Conservation (phyloP, 352 stramenopile species). For the Globisporangium camurandrum region DNA sequence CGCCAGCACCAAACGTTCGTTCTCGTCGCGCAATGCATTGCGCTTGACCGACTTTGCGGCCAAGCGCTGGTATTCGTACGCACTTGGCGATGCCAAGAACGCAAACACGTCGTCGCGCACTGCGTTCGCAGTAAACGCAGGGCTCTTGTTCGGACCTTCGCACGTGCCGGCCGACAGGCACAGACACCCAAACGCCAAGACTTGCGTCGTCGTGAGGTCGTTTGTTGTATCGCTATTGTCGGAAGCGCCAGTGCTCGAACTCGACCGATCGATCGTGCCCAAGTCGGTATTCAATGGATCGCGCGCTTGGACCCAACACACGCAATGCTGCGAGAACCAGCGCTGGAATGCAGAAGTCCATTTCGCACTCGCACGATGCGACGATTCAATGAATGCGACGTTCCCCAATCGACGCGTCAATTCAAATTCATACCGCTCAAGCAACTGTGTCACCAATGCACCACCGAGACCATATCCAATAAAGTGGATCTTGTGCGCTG, state of each 20-base stretch:
- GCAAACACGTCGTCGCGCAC: conserved; percentile 77
- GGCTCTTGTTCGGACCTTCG: conserved; percentile 37
- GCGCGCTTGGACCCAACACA: conserved; percentile 68
- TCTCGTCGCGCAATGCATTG: conserved; percentile 34
- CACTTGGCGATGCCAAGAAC: conserved; percentile 66
- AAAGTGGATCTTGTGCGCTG: conserved; percentile 84
- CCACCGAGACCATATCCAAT: conserved; percentile 84
- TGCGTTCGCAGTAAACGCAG: conserved; percentile 59
- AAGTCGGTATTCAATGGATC: conserved; percentile 61
- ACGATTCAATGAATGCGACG: conserved; percentile 86
- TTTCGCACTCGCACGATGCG: conserved; percentile 62
- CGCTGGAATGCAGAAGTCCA: conserved; percentile 71
- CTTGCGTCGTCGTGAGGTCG: conserved; percentile 22
- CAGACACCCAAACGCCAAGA: conserved; percentile 56
- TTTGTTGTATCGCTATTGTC: conserved; percentile 8
- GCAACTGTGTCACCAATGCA: conserved; percentile 64
- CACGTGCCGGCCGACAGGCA: conserved; percentile 71
- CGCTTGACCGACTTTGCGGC: conserved; percentile 42
- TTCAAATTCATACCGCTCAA: conserved; percentile 74
- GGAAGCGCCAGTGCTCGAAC: conserved; percentile 13
- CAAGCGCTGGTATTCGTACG: conserved; percentile 69
- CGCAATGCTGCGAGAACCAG: conserved; percentile 74
- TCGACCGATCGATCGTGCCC: conserved; percentile 10
- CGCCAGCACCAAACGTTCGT: conserved; percentile 15
- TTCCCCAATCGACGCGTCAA: conserved; percentile 76